These are phyloP conservation scores for Dictyostelium capitatum DNA, from an alignment of 78 protist species.

Conservation along the genomic window DNA sequence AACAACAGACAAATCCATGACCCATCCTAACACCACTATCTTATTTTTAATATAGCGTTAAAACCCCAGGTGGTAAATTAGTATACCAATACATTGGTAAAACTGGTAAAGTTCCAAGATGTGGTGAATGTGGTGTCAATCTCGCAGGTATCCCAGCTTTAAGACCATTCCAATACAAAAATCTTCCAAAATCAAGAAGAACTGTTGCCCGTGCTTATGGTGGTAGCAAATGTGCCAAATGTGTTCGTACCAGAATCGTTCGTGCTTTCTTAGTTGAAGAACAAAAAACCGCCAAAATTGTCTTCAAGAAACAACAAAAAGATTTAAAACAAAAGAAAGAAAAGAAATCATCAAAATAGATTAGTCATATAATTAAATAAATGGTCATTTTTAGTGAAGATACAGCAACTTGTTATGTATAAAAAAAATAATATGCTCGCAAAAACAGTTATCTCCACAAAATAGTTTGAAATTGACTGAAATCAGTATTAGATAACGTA, in stretches of 20 bases:
- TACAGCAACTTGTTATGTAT: too few species aligned
- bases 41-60: conserved; percentile 40
- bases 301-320: conserved; percentile 84
- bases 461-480: too few species aligned
- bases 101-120: conserved; percentile 85
- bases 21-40: background rate
- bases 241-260: conserved; percentile 94
- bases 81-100: conserved; percentile 91
- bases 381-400: background rate
- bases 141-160: conserved; percentile 90
- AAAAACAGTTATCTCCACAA: too few species aligned
- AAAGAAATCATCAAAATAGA: conserved; percentile 76
- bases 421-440: too few species aligned
- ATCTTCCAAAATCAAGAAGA: conserved; percentile 88
- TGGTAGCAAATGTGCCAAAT: conserved; percentile 91
- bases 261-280: conserved; percentile 99
- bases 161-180: conserved; percentile 84
- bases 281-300: conserved; percentile 97
- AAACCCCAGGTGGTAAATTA: conserved; percentile 89
- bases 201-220: conserved; percentile 97
- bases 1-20: background rate
- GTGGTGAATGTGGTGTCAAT: conserved; percentile 92
- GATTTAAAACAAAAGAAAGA: conserved; percentile 51
- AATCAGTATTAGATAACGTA: too few species aligned
- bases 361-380: background rate